Evolutionary conservation across 129 eudicot species (phyloP), one percentile per base, ranked within the genome.

Genomic region (Pulicaria dysenterica): DNA sequence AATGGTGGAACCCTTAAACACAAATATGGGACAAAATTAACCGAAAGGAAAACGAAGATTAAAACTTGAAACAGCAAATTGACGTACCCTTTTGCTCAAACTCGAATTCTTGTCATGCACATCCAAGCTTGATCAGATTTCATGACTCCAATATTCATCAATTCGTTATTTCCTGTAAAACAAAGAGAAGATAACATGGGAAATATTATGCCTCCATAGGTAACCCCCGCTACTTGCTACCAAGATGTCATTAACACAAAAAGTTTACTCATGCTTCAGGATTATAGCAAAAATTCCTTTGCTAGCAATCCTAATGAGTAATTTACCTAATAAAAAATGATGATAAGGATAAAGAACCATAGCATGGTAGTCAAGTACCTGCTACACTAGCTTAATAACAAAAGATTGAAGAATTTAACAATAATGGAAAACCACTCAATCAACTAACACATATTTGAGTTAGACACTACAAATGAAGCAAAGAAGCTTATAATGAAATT

Each of bases 391-490:
- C 72, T 71, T 12, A 44, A 72, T 63, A 49, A 7, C 5, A 5
- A 47, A 44, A 31, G 36, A 46, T 34, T 7, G 15, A 59, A 79
- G 58, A 57, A 73, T 42, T 48, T 58, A 44, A 58, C 3, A 9
- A 54, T 15, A 24, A 57, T 4, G 56, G 34, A 59, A 66, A 54
- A 75, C 59, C 44, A 47, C 43, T 46, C 54, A 68, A 68, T 45
- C 48, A 78, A 66, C 75, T 57, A 73, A 48, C 50, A 70, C 74
- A 58, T 74, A 69, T 72, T 40, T 50, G 56, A 77, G 81, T 59
- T 69, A 69, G 10, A 77, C 56, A 14, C 81, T 77, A 77, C 82
- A 70, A 70, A 51, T 71, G 15, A 77, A 77, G 76, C 64, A 62
- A 59, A 67, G 12, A 74, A 79, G 41, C 64, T 46, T 54, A 80